Evolutionary conservation across 2,329 filamentous ascomycete species (phyloP), one percentile per base, ranked within the genome.

Genomic region (Erysiphe pulchra): DNA sequence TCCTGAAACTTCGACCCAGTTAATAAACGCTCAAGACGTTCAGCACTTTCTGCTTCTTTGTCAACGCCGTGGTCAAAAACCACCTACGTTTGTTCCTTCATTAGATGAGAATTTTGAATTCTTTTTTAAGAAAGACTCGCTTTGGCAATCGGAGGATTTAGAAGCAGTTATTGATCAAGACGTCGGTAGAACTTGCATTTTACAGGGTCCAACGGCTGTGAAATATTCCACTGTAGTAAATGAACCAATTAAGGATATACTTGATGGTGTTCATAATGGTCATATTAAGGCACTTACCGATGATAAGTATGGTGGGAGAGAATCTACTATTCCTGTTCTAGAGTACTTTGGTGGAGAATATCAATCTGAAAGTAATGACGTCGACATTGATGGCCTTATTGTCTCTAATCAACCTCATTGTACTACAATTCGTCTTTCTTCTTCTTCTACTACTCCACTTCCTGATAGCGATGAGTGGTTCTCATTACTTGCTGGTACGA

Each of bases 61-160:
- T 69, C 78, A 90, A 64, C 78, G 85, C 34, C 82, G 80, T 42
- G 80, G 79, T 37, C 90, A 98, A 68, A 98, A 98, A 71, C 90
- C 90, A 2, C 82, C 92, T 28, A 90, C 87, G 0, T 98, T 98
- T 59, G 86, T 98, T 30, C 90, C 90, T 5, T 70, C 80, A n/a
- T 70, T 98, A 18, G 90, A 98, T 56, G 85, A 92, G 51, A 93
- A 87, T 60, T 98, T 98, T 53, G 90, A 98, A 60, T 93, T 92
- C 65, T 98, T 84, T 68, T 98, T 98, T 78, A 98, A 98, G 76
- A 98, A 98, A 68, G 90, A 98, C 62, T 98, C 90, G 1, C 72
- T 98, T 8, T 98, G 90, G 90, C 90, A 98, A 64, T 95, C 90
- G 1, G 90, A 98, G 63, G 90, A 98, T 57, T 70, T 98, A 11